Evolutionary conservation across 2,329 filamentous ascomycete genomes (phyloP).

Genomic region (Trichocomaceae sp.): DNA sequence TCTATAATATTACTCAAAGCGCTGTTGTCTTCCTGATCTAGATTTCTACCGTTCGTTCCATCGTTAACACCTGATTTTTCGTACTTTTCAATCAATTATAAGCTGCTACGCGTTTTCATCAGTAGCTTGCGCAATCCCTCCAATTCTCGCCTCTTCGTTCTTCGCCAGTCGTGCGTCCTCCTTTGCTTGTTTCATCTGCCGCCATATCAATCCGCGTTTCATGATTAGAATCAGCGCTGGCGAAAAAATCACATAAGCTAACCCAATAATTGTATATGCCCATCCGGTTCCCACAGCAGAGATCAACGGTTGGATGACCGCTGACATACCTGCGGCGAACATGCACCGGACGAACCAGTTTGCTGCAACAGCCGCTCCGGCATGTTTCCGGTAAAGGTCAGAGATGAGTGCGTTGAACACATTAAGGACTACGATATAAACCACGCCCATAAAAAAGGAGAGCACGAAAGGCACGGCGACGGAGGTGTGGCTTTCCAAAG

Average conservation of each 20-base stretch:
- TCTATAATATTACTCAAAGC: too few relatives aligned
- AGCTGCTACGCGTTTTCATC: neutral
- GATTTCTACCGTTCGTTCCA: too few relatives aligned
- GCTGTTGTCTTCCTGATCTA: too few relatives aligned
- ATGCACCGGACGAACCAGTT: neutral
- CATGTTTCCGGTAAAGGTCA: neutral
- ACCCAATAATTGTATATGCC: neutral
- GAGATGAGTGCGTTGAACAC: neutral
- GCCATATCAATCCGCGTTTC: neutral
- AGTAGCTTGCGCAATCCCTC: neutral
- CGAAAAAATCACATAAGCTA: neutral
- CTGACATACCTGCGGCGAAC: neutral
- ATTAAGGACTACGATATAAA: neutral
- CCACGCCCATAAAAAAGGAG: conserved; percentile 4
- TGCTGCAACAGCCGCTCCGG: neutral
- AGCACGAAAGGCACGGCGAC: conserved; percentile 1
- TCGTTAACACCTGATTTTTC: too few relatives aligned
- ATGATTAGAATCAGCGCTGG: neutral
- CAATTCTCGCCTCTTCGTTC: neutral
- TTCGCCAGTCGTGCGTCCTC: neutral
- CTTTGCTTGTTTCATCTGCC: neutral
- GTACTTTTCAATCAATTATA: too few relatives aligned
- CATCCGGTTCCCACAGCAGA: neutral
- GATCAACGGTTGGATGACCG: neutral
- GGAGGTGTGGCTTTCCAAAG: neutral